These are phyloP conservation scores for Yamadazyma conglobata DNA, from an alignment of 1,139 yeast species.

Conservation along the genomic window DNA sequence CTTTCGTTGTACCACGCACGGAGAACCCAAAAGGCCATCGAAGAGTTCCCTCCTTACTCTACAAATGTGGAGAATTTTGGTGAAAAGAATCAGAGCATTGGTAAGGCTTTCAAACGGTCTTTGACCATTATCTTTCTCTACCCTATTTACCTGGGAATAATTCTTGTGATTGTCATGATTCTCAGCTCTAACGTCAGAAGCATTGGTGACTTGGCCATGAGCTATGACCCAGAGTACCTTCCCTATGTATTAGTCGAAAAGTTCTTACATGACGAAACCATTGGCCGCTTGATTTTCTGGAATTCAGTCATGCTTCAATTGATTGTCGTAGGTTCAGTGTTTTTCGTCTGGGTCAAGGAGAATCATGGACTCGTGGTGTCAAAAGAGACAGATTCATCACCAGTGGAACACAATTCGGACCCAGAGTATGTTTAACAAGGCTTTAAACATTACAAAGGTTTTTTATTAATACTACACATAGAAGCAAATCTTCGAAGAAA, in stretches of 20 bases:
- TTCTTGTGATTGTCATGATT: constrained; percentile 5
- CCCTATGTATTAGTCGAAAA: too few species aligned
- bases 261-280: too few species aligned
- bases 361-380: constrained; percentile 35
- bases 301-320: too few species aligned
- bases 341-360: constrained; percentile 33
- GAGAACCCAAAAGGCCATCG: constrained; percentile 28
- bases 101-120: constrained; percentile 28
- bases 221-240: too few species aligned
- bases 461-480: too few species aligned
- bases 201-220: too few species aligned
- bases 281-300: too few species aligned
- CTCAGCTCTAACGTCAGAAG: too few species aligned
- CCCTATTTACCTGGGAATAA: constrained; percentile 20
- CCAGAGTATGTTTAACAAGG: constrained; percentile 1
- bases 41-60: constrained; percentile 29
- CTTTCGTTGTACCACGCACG: constrained; percentile 5
- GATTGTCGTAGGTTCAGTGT: constrained; percentile 21
- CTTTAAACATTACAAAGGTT: too few species aligned
- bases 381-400: too few species aligned
- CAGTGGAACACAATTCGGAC: too few species aligned
- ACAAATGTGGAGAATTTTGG: constrained; percentile 17
- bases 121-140: constrained; percentile 27
- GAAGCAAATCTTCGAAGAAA: too few species aligned
- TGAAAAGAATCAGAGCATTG: constrained; percentile 20